Base-by-base conservation (phyloP, 2,329 filamentous ascomycete genomes). In the Huntiella decipiens region DNA sequence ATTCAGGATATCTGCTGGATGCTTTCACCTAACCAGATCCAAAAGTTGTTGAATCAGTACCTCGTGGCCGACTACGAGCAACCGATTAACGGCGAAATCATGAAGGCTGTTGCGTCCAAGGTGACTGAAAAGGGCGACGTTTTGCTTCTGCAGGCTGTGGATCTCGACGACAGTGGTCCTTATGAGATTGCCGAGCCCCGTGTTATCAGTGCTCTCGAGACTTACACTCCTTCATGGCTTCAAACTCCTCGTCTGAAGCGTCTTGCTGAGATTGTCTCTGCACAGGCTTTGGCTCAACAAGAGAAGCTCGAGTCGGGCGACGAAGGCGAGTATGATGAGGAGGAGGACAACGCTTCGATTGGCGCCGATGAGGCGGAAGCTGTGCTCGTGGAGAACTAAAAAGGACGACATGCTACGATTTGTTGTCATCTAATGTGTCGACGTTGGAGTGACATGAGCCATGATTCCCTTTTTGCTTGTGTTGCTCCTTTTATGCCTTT, bases 1-100 rank as follows among this genome's bases (percentile, higher is more conserved):
- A 98, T 98, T 57, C 91, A 98, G 67, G 91, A 98, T 61, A 98
- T 98, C 56, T 98, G 91, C 73, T 96, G 88, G 88, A 96, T 96
- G 88, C 74, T 98, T 45, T 95, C 88, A 1, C 91, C 91, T 44
- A 96, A 95, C 64, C 91, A 98, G 63, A 98, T 98, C 52, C 91
- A 98, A 64, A 98, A 98, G 67, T 74, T 98, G 32, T 71, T 98
- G 53, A 98, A 98, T 65, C 91, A 98, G 63, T 98, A 98, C 60
- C 74, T 98, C 42, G 88, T 98, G 48, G 91, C 91, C 50, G 91
- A 98, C 63, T 98, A 98, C 62, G 91, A 98, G 64, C 91, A 96
- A 64, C 91, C 91, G 34, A 98, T 98, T 63, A 96, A 98, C 57
- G 91, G 88, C 59, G 91, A 98, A 62, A 98, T 98, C 59, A 98